Evolutionary conservation across 1,284 basidiomycete genomes (phyloP), one percentile per base, ranked within the genome.

Genomic region (Cutaneotrichosporon sp.): DNA sequence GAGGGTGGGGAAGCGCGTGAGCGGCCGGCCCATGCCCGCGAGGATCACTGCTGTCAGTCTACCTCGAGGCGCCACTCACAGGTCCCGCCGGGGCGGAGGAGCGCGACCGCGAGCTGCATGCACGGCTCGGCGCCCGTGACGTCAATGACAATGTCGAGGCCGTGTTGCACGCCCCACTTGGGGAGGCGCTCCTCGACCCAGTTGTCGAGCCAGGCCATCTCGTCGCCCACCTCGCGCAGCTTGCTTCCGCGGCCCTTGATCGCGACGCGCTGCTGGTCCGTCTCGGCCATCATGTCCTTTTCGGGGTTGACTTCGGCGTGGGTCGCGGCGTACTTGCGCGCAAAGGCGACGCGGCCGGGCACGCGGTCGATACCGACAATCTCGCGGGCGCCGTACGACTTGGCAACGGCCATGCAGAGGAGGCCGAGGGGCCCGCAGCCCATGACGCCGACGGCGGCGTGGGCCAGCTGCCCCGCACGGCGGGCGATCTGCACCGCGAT

Each of bases 391-490:
- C 90, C 91, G 59, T 93, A 83, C 1, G 92, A 92, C 72, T 88
- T 90, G 18, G 92, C 91, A 24, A 93, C 91, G 4, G 93, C 93
- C 86, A 94, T 92, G 18, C 38, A 89, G 31, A 97, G 85, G 14
- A 97, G 83, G 16, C 93, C 93, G 66, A 97, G 89, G 7, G 94
- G 94, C 1, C 95, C 94, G n/a, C 81, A 82, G 31, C 93, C 94
- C 70, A 94, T 92, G 58, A 97, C 82, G 27, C 83, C 86, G 64
- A 92, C 84, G 36, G 84, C 84, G 75, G 90, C 86, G 73, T 85
- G 86, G 4, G 68, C 63, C 25, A 65, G 59, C 3, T 54, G 25
- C 3, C 58, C 49, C 1, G 67, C 68, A 8, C 70, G 68, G 1
- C 67, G 65, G 3, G 68, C 70, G 9, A 71, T 60, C 46, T 97